Conservation (phyloP, 805 yeast genomes). For the Myxozyma mucilagina region DNA sequence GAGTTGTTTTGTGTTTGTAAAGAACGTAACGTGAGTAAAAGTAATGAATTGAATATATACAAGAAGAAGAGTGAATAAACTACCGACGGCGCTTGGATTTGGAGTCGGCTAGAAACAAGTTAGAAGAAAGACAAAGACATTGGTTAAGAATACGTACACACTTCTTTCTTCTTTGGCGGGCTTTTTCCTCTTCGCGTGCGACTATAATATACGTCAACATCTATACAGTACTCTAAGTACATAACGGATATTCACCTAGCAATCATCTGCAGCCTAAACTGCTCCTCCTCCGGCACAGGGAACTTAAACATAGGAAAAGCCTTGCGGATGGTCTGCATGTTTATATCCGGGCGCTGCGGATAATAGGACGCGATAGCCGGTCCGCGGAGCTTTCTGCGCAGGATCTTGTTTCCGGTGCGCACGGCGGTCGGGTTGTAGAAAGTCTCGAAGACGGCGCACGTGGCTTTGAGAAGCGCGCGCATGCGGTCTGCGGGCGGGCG, state of each 20-base stretch:
- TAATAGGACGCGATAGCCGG: constrained; percentile 69
- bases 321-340: constrained; percentile 50
- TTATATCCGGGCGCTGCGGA: constrained; percentile 70
- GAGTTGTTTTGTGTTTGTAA: too few species aligned
- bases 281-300: constrained; percentile 63
- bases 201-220: constrained; percentile 4
- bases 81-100: background rate
- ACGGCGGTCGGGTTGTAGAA: constrained; percentile 63
- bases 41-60: too few species aligned
- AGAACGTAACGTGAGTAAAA: too few species aligned
- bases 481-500: constrained; percentile 51
- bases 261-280: constrained; percentile 64
- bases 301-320: constrained; percentile 54
- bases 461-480: constrained; percentile 56
- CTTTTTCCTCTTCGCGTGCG: constrained; percentile 35
- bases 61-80: too few species aligned
- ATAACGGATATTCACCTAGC: constrained; percentile 33
- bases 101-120: too few species aligned
- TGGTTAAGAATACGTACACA: constrained; percentile 6
- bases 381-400: constrained; percentile 69
- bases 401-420: constrained; percentile 73
- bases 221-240: background rate
- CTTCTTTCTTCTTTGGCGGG: constrained; percentile 34
- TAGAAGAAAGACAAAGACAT: too few species aligned
- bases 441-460: constrained; percentile 67